These are phyloP conservation scores for Eimeria falciformis DNA, from an alignment of 169 alveolate genomes.

Conservation along the genomic window DNA sequence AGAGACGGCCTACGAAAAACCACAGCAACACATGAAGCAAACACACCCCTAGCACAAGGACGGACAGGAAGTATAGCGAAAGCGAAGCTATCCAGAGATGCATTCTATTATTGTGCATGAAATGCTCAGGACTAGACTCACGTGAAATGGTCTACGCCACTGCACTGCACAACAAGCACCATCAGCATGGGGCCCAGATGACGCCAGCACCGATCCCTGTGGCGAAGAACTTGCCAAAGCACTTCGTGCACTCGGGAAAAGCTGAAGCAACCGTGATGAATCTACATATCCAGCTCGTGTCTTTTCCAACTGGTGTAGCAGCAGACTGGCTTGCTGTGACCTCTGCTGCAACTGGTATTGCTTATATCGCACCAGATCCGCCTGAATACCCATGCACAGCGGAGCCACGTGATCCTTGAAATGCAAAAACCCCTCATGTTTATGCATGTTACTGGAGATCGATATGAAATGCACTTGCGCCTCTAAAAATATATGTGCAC, in stretches of 20 bases:
- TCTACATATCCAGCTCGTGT: neutral
- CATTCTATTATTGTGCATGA: too few relatives aligned
- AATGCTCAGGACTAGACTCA: neutral
- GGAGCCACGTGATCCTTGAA: too few relatives aligned
- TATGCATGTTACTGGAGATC: too few relatives aligned
- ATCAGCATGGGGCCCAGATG: neutral
- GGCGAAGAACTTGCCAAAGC: neutral
- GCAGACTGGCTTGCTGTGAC: neutral
- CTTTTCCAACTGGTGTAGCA: conserved; percentile 6
- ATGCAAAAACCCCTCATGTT: too few relatives aligned
- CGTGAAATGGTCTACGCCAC: conserved; percentile 1
- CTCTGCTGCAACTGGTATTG: conserved; percentile 28
- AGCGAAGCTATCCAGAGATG: too few relatives aligned
- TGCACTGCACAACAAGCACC: neutral
- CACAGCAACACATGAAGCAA: neutral
- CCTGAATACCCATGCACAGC: neutral
- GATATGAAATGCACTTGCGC: too few relatives aligned
- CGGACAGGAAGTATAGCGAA: too few relatives aligned
- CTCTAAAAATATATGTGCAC: too few relatives aligned
- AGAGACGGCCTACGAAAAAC: neutral
- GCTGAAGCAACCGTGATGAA: neutral
- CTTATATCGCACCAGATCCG: neutral
- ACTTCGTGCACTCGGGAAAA: neutral
- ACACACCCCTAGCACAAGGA: neutral
- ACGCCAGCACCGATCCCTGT: neutral